Base-by-base conservation (phyloP, 2,329 filamentous ascomycete species). In the Exophiala sp. region DNA sequence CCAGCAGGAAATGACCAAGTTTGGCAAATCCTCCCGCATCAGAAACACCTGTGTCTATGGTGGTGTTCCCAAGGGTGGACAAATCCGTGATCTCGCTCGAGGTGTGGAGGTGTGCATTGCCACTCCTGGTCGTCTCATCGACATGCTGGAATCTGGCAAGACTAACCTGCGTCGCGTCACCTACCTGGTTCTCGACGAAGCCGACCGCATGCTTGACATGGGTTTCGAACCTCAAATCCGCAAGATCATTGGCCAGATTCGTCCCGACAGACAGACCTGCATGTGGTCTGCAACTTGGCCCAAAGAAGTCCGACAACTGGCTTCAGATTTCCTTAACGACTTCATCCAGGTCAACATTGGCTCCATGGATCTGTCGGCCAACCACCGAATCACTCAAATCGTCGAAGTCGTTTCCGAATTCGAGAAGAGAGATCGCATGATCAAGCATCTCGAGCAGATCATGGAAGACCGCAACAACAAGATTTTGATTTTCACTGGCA, bases 251-350 rank as follows among this genome's bases (percentile, higher is more conserved):
- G 80, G 86, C 58, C 93, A 98, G 75, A 97, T 97, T 71, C 88
- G 93, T 62, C 93, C 93, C 46, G 93, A 98, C 69, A 85, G 93
- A 79, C 93, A 98, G 72, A 98, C 93, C 57, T 93, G 93, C 77
- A 95, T 98, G 89, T 98, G 91, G 88, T 98, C 93, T 54, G 93
- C 93, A 62, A 98, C 93, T 5, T 98, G 93, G 90, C 93, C 93
- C 65, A 96, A 96, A 80, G 91, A 97, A 71, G 91, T 98, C 62
- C 88, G 91, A 65, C 86, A 90, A 67, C 78, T 97, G 63, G 91
- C 90, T 48, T 76, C 83, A 44, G 90, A 96, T 68, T 96, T 93
- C 77, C 80, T 95, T 64, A 83, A 86, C 63, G 86, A 98, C 69
- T 97, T 93, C 73, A 97, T 97, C 64, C 93, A 98, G 74, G 93